Evolutionary conservation across 176 grass and related monocot genomes (phyloP).

Genomic region (Hsuehochloa calcarea): DNA sequence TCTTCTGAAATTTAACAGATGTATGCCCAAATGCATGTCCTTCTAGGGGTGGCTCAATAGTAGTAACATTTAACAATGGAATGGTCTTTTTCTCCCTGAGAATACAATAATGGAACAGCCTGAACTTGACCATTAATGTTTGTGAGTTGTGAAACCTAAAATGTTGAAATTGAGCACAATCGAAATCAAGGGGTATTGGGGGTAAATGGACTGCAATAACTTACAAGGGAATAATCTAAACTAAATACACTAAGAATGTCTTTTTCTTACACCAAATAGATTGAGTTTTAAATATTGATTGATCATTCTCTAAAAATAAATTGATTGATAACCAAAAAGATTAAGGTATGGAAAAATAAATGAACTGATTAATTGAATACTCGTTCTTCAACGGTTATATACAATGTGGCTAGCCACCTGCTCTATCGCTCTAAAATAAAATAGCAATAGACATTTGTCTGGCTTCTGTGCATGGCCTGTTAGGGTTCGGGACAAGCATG

Average conservation of each 20-base stretch:
- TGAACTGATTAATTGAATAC: background rate
- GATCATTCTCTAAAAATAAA: background rate
- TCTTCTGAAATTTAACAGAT: background rate
- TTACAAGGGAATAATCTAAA: constrained; percentile 7
- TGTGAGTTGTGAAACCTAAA: background rate
- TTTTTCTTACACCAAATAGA: background rate
- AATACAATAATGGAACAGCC: background rate
- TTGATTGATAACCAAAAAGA: background rate
- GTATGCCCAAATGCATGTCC: background rate
- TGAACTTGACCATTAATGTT: background rate
- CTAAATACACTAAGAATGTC: background rate
- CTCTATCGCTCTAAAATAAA: background rate
- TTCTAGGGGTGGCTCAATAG: background rate
- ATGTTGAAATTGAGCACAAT: background rate
- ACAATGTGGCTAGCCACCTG: background rate
- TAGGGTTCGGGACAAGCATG: background rate
- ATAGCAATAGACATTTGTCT: background rate
- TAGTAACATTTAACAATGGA: background rate
- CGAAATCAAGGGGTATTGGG: background rate
- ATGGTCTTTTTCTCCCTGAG: background rate
- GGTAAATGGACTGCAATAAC: background rate
- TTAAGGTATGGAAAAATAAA: background rate
- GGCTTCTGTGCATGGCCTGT: background rate
- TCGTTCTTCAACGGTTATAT: background rate
- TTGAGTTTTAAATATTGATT: background rate